A percentile compares a stretch with the other conserved stretches of the same genome.
phyloP scores from a whole-genome alignment of 208 protist genomes.

The Trypanosoma platydactyli region DNA sequence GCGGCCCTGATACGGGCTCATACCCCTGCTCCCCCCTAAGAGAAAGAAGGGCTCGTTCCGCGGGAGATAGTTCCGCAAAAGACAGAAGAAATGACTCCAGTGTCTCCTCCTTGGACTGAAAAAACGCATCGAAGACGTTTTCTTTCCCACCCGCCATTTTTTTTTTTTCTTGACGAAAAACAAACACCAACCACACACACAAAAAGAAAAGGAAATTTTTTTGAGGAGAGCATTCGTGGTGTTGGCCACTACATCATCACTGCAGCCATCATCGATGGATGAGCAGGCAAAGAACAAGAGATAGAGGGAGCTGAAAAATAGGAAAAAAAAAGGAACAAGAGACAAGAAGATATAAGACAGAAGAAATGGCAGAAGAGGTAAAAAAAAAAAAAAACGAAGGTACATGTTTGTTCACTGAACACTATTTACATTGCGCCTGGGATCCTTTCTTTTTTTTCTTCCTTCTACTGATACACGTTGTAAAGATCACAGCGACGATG shows the following conservation, averaged over 20 bases:
- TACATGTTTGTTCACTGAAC: neutral
- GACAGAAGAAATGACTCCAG: conserved; percentile 19
- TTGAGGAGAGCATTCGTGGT: neutral
- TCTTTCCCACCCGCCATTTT: neutral
- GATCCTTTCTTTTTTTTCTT: conserved; percentile 7
- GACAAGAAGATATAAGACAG: neutral
- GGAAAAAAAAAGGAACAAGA: conserved; percentile 8
- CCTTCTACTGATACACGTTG: neutral
- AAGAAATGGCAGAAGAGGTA: neutral
- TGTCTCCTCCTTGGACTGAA: conserved; percentile 17
- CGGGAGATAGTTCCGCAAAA: conserved; percentile 14
- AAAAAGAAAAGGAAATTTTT: conserved; percentile 21
- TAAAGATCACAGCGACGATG: too few species aligned
- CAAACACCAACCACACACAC: neutral
- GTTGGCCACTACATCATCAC: neutral
- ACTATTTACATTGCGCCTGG: conserved; percentile 2
- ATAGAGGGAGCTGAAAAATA: neutral
- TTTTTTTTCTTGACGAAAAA: conserved; percentile 14
- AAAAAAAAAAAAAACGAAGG: conserved; percentile 7
- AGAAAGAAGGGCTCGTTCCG: conserved; percentile 19
- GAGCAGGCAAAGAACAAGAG: neutral
- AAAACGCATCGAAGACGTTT: conserved; percentile 20
- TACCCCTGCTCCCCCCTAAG: neutral
- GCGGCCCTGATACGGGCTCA: neutral
- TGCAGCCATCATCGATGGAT: too few species aligned